A percentile compares a stretch with the other conserved stretches of the same genome.
Conservation (phyloP, 805 yeast genomes). For the Allodekkera sacchari region DNA sequence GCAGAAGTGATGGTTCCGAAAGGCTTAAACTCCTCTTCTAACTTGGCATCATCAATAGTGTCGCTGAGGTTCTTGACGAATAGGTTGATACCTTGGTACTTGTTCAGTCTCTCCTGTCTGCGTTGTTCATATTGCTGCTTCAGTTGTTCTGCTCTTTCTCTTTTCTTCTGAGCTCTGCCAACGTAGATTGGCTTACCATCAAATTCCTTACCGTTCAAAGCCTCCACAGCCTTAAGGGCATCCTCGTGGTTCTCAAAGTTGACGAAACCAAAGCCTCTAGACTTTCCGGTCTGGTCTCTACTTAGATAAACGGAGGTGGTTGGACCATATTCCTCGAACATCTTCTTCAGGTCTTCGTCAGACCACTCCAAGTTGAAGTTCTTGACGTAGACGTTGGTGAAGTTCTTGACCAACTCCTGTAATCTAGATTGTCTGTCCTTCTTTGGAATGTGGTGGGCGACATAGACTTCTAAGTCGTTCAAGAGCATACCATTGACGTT, state of each 20-base stretch:
- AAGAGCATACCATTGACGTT: slow-evolving; percentile 97
- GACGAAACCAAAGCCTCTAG: slow-evolving; percentile 94
- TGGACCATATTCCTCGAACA: slow-evolving; percentile 67
- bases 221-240: slow-evolving; percentile 89
- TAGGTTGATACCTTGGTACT: slow-evolving; percentile 96
- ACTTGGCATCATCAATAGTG: slow-evolving; percentile 80
- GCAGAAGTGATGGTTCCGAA: slow-evolving; percentile 94
- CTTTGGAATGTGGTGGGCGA: slow-evolving; percentile 87
- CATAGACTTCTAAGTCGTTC: slow-evolving; percentile 92
- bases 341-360: slow-evolving; percentile 60
- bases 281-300: slow-evolving; percentile 76
- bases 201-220: slow-evolving; percentile 77
- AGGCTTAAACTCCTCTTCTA: slow-evolving; percentile 86
- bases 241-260: slow-evolving; percentile 82
- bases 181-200: slow-evolving; percentile 84
- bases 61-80: slow-evolving; percentile 96
- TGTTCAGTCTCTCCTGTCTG: slow-evolving; percentile 82
- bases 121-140: slow-evolving; percentile 90
- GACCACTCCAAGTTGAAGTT: slow-evolving; percentile 69
- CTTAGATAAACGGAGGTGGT: slow-evolving; percentile 80
- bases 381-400: slow-evolving; percentile 93
- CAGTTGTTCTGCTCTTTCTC: slow-evolving; percentile 94
- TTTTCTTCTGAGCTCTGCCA: slow-evolving; percentile 98
- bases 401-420: slow-evolving; percentile 84
- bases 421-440: slow-evolving; percentile 91